Evolutionary conservation across 2,329 filamentous ascomycete genomes (phyloP), one percentile per base, ranked within the genome.

Genomic region (Capronia epimyces): DNA sequence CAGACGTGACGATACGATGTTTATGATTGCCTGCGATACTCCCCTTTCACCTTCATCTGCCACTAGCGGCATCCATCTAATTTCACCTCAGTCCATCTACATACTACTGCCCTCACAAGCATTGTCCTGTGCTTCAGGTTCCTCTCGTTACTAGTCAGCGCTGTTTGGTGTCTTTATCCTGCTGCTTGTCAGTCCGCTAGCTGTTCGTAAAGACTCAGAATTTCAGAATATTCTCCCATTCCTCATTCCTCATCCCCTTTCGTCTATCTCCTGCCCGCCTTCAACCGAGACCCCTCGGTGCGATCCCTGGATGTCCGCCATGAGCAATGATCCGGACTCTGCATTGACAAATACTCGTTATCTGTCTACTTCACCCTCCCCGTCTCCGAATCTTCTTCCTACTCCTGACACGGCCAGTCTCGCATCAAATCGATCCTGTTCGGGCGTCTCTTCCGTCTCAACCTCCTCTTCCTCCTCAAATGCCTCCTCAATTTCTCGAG

Each of bases 371-470:
- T 37, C 34, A 20, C 52, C 54, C 31, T 56, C 54, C n/a, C 36
- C 53, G 40, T 58, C 58, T 41, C 59, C 59, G 42, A 54, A 50
- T 45, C 47, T 58, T 41, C 50, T 57, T 29, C 41, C 55, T 12
- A 53, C 50, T 15, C 53, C 53, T 34, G 49, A 53, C n/a, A 44
- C 53, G 21, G 45, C 50, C 27, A 52, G 43, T 22, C 39, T 51
- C 29, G 37, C 43, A 6, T 68, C 69, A 25, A 69, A 67, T 49
- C 69, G 71, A 49, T 73, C 71, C 24, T 72, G 73, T 56, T 74
- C 71, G 27, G 70, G 69, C 50, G 63, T 71, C 21, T 74, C 71
- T 12, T 73, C 71, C 27, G 64, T 68, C 34, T 75, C 72, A 15
- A 69, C 67, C 25, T 68, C 68, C 22, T 75, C 60, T n/a, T 68